phyloP scores from a whole-genome alignment of 345 rosid species.

The Hirschfeldia incana region DNA sequence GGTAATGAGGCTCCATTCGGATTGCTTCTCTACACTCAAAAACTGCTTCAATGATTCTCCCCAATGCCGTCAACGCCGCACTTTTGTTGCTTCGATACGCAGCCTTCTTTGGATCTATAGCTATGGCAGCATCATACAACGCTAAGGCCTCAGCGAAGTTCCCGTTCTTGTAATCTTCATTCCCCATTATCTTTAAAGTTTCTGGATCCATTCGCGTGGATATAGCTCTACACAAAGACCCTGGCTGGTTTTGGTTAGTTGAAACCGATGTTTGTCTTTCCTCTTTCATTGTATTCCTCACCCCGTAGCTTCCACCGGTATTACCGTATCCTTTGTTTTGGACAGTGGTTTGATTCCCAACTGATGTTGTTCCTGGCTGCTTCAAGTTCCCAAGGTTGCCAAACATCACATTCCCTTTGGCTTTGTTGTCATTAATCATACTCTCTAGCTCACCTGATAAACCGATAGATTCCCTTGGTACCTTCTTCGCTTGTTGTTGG shows the following conservation, averaged over 20 bases:
- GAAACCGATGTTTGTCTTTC: constrained; percentile 37
- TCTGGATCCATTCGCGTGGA: constrained; percentile 96
- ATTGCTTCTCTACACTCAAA: constrained; percentile 92
- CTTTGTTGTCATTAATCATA: constrained; percentile 67
- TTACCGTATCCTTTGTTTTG: constrained; percentile 43
- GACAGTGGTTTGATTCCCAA: constrained; percentile 38
- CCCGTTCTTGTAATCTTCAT: constrained; percentile 93
- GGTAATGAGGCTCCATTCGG: constrained; percentile 78
- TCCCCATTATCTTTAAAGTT: constrained; percentile 85
- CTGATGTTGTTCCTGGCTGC: constrained; percentile 48
- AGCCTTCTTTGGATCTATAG: constrained; percentile 81
- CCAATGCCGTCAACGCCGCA: constrained; percentile 80
- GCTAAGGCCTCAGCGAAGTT: constrained; percentile 81
- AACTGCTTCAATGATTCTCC: constrained; percentile 78
- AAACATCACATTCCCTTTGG: constrained; percentile 62
- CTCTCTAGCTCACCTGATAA: constrained; percentile 90
- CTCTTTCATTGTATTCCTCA: constrained; percentile 44
- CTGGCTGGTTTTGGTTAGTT: constrained; percentile 30
- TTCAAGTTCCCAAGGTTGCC: constrained; percentile 83
- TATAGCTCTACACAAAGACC: constrained; percentile 73
- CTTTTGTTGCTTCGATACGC: constrained; percentile 87
- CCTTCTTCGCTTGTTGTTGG: constrained; percentile 46
- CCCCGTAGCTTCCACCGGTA: constrained; percentile 50
- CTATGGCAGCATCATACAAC: constrained; percentile 83
- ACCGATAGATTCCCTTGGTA: constrained; percentile 54